Conservation (phyloP, 768 basidiomycete genomes). For the Agrocybe praecox region DNA sequence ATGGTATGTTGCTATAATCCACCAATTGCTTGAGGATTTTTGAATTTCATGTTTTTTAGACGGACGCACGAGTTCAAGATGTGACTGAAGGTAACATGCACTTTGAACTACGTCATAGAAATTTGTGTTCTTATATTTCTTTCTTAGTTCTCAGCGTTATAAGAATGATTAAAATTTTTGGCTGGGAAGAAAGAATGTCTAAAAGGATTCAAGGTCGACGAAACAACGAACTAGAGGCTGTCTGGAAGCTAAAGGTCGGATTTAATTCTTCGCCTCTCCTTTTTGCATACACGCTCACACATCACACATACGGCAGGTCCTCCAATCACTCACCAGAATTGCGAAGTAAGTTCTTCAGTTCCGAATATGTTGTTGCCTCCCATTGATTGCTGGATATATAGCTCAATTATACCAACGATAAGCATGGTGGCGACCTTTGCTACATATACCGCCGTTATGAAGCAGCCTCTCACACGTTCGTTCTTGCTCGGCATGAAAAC, state of each 20-base stretch:
- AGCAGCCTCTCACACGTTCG: conserved; percentile 33
- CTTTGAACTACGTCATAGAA: neutral
- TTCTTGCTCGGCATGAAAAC: too few relatives aligned
- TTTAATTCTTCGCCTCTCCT: neutral
- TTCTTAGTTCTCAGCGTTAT: conserved; percentile 50
- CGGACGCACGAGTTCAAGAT: conserved; percentile 60
- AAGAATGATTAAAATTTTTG: conserved; percentile 75
- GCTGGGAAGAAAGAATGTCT: conserved; percentile 61
- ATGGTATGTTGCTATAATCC: conserved; percentile 24
- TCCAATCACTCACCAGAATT: conserved; percentile 3
- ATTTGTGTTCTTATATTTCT: neutral
- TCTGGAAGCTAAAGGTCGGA: conserved; percentile 55
- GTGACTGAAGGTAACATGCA: conserved; percentile 54
- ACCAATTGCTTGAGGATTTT: neutral
- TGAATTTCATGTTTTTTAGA: conserved; percentile 13
- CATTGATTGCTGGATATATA: neutral
- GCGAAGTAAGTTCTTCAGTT: conserved; percentile 4
- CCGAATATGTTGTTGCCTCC: neutral
- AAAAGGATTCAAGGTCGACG: conserved; percentile 56
- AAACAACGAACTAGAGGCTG: conserved; percentile 58
- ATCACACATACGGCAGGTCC: conserved; percentile 34
- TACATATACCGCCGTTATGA: conserved; percentile 51
- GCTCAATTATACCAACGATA: conserved; percentile 41
- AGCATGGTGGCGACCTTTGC: conserved; percentile 70
- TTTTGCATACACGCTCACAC: conserved; percentile 38